These are phyloP conservation scores for Yamadazyma tumulicola DNA, from an alignment of 805 yeast genomes.

Conservation along the genomic window DNA sequence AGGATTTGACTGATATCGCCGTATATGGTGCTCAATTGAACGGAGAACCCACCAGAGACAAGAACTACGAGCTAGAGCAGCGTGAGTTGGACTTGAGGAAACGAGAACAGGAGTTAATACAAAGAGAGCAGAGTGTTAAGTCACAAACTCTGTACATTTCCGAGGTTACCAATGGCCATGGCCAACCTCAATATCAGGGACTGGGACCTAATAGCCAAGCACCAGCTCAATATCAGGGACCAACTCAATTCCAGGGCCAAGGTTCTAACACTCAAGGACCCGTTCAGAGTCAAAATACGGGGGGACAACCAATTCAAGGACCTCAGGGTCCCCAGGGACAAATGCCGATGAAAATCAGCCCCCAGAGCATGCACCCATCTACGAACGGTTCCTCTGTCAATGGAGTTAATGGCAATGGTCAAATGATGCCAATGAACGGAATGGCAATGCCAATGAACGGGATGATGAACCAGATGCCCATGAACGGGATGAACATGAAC, in stretches of 20 bases:
- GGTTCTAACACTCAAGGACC: conserved; percentile 8
- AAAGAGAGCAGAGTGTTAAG: conserved; percentile 11
- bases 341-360: not conserved
- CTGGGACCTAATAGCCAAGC: not conserved
- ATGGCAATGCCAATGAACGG: conserved; percentile 1
- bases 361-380: not conserved
- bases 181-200: not conserved
- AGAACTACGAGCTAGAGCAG: conserved; percentile 11
- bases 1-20: conserved; percentile 37
- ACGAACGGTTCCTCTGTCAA: conserved; percentile 2
- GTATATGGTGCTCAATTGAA: conserved; percentile 33
- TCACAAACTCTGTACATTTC: too few relatives aligned
- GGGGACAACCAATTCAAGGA: not conserved
- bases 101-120: conserved; percentile 23
- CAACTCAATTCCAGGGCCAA: conserved; percentile 7
- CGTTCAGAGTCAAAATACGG: not conserved
- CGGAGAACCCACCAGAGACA: conserved; percentile 20
- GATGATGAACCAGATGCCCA: not conserved
- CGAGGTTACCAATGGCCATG: conserved; percentile 2
- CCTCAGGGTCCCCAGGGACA: not conserved
- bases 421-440: conserved; percentile 1
- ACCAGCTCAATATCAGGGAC: not conserved
- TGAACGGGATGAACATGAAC: conserved; percentile 8
- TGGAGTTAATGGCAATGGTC: conserved; percentile 2
- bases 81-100: conserved; percentile 24